Evolutionary conservation across 1,284 basidiomycete species (phyloP), one percentile per base, ranked within the genome.

Genomic region (Violaceomyces palustris): DNA sequence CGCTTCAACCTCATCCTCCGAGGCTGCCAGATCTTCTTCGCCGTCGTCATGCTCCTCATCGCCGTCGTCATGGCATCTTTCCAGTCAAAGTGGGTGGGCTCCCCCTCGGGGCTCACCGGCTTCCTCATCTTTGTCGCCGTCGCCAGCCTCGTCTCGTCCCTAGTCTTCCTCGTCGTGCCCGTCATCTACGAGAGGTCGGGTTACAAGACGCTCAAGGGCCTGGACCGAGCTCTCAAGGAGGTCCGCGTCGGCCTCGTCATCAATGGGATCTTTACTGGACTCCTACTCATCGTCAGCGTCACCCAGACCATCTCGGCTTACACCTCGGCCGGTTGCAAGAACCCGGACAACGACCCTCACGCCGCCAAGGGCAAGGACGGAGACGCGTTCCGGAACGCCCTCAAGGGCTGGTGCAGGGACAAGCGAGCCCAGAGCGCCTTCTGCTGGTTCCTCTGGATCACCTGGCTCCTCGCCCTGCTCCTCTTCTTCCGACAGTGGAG

Each of bases 401-500:
- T 69, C 4, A 47, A 43, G 17, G 52, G 49, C 39, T 69, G 62
- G 47, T 69, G 67, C 35, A 48, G 55, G 15, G 63, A 57, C 31
- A 69, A 69, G 42, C 54, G 63, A 10, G 67, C 64, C 14, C 54
- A 55, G 18, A 50, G 62, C 14, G 67, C 67, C 24, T 69, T 69
- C 33, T 52, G 50, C 35, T 67, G 64, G 65, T 62, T 69, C 40
- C 43, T 56, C 3, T 67, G 51, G 54, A 36, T 58, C 8, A 34
- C 55, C 5, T 61, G 61, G 57, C 38, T 60, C 34, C 39, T 61
- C 4, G 55, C 61, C 5, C 36, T 61, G 33, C 40, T 64, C 9
- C 56, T 66, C 33, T 68, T 66, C 48, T 40, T 68, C 22, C 52
- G 61, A 9, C 46, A 61, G 40, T 68, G 65, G 65, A 57, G 48